Percentiles rank a stretch among this genome's conserved stretches.
Evolutionary conservation across 1,139 yeast genomes (phyloP).

Genomic region (Kluyveromyces sp.): DNA sequence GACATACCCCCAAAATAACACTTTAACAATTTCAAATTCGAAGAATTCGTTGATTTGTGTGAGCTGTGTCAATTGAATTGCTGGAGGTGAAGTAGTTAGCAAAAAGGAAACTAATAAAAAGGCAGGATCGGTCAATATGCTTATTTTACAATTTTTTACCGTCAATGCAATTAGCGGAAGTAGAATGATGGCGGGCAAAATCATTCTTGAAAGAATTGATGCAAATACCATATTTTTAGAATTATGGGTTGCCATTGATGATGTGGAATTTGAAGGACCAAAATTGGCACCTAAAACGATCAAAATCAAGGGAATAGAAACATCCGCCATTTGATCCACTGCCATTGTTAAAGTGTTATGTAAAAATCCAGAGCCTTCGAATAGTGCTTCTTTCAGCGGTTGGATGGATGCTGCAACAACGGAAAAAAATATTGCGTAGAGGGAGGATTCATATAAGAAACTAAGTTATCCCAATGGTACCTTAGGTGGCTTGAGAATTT

Average conservation of each 20-base stretch:
- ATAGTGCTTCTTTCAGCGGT: conserved; percentile 46
- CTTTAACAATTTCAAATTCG: conserved; percentile 80
- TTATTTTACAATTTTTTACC: conserved; percentile 53
- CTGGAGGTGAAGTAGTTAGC: conserved; percentile 75
- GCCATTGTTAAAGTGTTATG: conserved; percentile 61
- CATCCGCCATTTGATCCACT: conserved; percentile 59
- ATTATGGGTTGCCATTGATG: conserved; percentile 46
- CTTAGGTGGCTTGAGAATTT: conserved; percentile 31
- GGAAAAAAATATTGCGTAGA: conserved; percentile 71
- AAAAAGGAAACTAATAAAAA: conserved; percentile 70
- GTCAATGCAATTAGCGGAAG: conserved; percentile 60
- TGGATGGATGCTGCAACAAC: conserved; percentile 71
- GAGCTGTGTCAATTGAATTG: conserved; percentile 75
- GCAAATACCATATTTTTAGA: conserved; percentile 56
- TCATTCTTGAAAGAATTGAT: conserved; percentile 67
- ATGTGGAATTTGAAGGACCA: conserved; percentile 47
- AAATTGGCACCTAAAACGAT: conserved; percentile 56
- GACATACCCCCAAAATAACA: conserved; percentile 81
- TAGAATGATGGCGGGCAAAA: conserved; percentile 59
- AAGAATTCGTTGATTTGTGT: conserved; percentile 70
- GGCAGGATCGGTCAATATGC: conserved; percentile 78
- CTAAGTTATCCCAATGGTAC: conserved; percentile 20
- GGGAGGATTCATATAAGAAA: conserved; percentile 64
- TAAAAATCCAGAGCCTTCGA: conserved; percentile 47
- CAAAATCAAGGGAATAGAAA: conserved; percentile 64